Conservation (phyloP, 1,284 basidiomycete species). For the Cutaneotrichosporon sp. region DNA sequence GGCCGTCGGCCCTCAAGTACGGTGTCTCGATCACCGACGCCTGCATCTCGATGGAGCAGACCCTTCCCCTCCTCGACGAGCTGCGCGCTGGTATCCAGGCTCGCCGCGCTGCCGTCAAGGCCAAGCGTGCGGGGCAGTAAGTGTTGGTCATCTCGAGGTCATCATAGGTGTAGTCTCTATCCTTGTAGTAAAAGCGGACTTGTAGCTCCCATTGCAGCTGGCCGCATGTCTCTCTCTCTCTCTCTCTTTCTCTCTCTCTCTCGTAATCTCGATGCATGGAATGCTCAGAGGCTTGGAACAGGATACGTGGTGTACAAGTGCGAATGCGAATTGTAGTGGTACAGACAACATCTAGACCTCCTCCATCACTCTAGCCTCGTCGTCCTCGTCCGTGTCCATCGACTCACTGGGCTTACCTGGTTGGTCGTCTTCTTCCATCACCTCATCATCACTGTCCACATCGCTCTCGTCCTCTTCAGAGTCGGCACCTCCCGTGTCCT, state of each 20-base stretch:
- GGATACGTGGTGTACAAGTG: not conserved
- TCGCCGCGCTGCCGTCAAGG: constrained; percentile 59
- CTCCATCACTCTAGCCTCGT: constrained; percentile 21
- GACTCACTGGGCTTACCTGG: constrained; percentile 16
- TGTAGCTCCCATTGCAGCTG: not conserved
- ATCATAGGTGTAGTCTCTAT: not conserved
- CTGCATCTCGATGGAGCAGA: constrained; percentile 87
- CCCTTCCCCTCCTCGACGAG: constrained; percentile 73
- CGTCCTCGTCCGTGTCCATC: constrained; percentile 23
- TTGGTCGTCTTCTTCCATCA: constrained; percentile 20
- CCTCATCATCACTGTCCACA: constrained; percentile 22
- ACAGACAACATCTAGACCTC: constrained; percentile 14
- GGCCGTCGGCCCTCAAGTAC: constrained; percentile 76
- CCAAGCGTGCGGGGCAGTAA: constrained; percentile 27
- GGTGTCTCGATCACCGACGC: constrained; percentile 67
- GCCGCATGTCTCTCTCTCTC: not conserved
- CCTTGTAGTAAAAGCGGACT: constrained; percentile 9
- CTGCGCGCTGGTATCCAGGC: constrained; percentile 77
- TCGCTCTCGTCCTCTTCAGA: constrained; percentile 19
- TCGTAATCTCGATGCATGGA: constrained; percentile 9
- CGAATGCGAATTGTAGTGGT: constrained; percentile 3
- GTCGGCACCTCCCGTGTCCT: constrained; percentile 25
- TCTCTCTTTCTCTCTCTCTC: too few species aligned
- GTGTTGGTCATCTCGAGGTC: not conserved
- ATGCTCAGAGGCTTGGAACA: constrained; percentile 4